Conservation (phyloP, 1,284 basidiomycete genomes). For the Cryptococcus sp. region DNA sequence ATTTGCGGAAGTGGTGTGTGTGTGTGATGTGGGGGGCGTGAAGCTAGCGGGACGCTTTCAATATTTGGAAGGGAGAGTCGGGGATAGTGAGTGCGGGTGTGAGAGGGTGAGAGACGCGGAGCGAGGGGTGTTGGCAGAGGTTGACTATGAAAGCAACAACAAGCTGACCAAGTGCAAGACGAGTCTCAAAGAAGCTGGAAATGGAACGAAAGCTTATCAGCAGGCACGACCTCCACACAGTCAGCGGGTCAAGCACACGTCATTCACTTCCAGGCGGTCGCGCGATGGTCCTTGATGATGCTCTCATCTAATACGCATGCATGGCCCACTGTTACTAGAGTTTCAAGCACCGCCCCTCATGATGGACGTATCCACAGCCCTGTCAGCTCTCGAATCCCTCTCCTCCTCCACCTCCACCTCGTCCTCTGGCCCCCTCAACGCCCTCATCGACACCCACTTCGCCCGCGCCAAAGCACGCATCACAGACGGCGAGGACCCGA, state of each 20-base stretch:
- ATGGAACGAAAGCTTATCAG: background rate
- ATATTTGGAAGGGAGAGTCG: background rate
- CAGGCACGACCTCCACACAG: background rate
- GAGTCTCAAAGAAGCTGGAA: background rate
- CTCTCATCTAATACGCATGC: too few relatives aligned
- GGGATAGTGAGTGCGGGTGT: background rate
- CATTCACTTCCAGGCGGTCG: background rate
- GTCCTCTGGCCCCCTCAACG: conserved; percentile 64
- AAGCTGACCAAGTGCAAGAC: background rate
- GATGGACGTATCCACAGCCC: conserved; percentile 35
- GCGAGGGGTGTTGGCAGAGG: background rate
- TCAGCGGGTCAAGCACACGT: background rate
- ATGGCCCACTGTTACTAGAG: too few relatives aligned
- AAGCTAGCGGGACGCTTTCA: background rate
- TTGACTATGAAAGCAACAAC: background rate
- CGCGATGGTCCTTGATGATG: too few relatives aligned
- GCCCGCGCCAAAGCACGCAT: conserved; percentile 59
- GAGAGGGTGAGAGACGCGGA: background rate
- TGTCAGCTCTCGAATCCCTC: conserved; percentile 39
- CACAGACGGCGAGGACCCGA: conserved; percentile 57
- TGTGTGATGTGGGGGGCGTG: background rate
- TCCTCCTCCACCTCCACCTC: conserved; percentile 58
- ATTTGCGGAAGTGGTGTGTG: background rate
- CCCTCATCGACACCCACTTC: conserved; percentile 61
- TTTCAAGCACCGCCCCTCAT: too few relatives aligned